Conservation (phyloP, 2,329 filamentous ascomycete species). For the Cryphonectria parasitica region DNA sequence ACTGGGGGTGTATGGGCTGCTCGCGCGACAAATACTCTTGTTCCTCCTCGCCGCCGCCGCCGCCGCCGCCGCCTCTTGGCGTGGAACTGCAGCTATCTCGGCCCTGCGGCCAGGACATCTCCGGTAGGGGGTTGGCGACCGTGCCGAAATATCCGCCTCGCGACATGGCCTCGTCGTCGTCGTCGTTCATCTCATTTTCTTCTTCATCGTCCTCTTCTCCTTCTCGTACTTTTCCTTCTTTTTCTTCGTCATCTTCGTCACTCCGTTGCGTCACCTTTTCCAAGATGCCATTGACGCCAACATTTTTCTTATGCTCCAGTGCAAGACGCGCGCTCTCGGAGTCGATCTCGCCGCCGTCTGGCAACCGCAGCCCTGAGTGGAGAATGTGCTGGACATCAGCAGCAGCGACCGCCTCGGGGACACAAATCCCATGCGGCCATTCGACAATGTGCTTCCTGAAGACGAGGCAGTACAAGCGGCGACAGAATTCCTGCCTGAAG, state of each 20-base stretch:
- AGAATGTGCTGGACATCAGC: neutral
- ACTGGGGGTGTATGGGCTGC: neutral
- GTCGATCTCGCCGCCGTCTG: neutral
- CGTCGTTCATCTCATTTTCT: neutral
- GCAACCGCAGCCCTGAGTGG: neutral
- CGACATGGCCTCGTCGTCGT: constrained; percentile 8
- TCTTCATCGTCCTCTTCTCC: neutral
- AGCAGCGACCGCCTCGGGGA: constrained; percentile 4
- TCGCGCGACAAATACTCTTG: neutral
- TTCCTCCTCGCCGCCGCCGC: neutral
- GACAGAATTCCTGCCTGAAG: constrained; percentile 25
- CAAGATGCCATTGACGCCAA: neutral
- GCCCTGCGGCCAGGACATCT: constrained; percentile 14
- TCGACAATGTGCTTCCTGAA: constrained; percentile 23
- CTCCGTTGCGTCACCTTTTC: neutral
- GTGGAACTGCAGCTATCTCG: constrained; percentile 9
- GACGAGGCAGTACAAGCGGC: constrained; percentile 24
- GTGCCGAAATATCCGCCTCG: constrained; percentile 22
- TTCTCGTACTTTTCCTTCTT: too few relatives aligned
- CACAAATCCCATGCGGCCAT: constrained; percentile 22
- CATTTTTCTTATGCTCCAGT: neutral
- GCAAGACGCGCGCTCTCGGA: neutral
- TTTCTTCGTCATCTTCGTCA: neutral
- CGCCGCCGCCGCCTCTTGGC: neutral
- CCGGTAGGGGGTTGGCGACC: constrained; percentile 8